Percentiles rank a stretch among this genome's conserved stretches.
Evolutionary conservation across 1,284 basidiomycete species (phyloP).

Genomic region (Cutaneotrichosporon sp.): DNA sequence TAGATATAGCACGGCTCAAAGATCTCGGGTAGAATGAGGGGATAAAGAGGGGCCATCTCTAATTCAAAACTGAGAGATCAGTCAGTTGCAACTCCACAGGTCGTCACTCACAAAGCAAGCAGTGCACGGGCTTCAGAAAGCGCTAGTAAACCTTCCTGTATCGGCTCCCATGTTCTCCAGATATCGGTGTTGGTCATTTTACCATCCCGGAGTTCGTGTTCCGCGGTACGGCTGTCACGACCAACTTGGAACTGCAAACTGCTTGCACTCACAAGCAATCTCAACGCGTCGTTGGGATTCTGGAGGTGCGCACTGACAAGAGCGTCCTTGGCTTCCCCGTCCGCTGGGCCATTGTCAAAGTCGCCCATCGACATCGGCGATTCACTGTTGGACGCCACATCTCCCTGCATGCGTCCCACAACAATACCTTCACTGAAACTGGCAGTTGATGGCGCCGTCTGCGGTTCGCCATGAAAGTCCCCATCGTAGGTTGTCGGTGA

Average conservation of each 20-base stretch:
- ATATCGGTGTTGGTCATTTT: conserved; percentile 2
- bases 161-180: conserved; percentile 11
- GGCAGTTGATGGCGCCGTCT: too few species aligned
- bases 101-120: conserved; percentile 6
- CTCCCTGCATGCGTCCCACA: too few species aligned
- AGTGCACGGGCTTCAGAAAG: conserved; percentile 9
- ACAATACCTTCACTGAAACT: too few species aligned
- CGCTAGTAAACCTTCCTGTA: conserved; percentile 7
- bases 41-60: conserved; percentile 15
- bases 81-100: not conserved
- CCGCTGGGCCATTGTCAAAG: not conserved
- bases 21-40: conserved; percentile 7
- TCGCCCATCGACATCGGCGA: not conserved
- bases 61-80: conserved; percentile 13
- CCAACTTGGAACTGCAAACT: conserved; percentile 7
- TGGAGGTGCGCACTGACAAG: conserved; percentile 10
- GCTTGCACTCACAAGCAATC: conserved; percentile 12
- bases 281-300: conserved; percentile 14
- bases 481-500: too few species aligned
- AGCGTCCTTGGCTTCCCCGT: conserved; percentile 2
- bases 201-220: not conserved
- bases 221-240: not conserved
- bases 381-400: too few species aligned
- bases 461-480: too few species aligned
- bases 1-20: conserved; percentile 12